Evolutionary conservation across 805 yeast species (phyloP).

Genomic region (Yarrowia hollandica): DNA sequence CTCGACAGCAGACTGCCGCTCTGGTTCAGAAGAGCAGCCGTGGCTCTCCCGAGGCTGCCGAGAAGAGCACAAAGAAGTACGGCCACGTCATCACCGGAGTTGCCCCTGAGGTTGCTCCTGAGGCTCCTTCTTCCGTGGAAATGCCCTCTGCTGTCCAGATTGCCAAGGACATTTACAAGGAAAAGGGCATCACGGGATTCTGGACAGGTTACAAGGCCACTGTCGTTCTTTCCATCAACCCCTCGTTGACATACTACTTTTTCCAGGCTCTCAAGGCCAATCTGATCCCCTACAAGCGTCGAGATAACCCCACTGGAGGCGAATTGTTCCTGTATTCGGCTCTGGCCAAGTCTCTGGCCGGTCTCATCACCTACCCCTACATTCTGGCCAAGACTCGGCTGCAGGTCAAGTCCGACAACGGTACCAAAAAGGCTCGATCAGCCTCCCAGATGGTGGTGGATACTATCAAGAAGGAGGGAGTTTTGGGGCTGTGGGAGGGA

Average conservation of each 20-base stretch:
- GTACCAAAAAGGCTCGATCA: neutral
- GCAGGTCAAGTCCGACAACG: constrained; percentile 48
- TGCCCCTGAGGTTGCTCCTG: neutral
- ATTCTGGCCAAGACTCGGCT: constrained; percentile 73
- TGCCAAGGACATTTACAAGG: constrained; percentile 36
- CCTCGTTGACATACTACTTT: constrained; percentile 42
- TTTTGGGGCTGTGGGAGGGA: constrained; percentile 80
- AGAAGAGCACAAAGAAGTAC: constrained; percentile 10
- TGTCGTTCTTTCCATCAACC: constrained; percentile 39
- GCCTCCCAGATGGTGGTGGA: constrained; percentile 24
- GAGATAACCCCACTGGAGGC: constrained; percentile 36
- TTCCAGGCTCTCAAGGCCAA: constrained; percentile 37
- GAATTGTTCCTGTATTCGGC: constrained; percentile 71
- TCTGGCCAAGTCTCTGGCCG: constrained; percentile 63
- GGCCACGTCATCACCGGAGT: constrained; percentile 8
- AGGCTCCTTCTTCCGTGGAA: neutral
- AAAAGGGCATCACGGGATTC: constrained; percentile 40
- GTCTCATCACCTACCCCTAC: constrained; percentile 69
- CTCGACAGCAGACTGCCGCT: constrained; percentile 38
- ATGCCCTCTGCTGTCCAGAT: constrained; percentile 31
- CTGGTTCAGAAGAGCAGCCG: constrained; percentile 24
- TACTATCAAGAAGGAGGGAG: constrained; percentile 70
- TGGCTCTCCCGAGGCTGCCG: neutral
- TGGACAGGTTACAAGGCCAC: constrained; percentile 42
- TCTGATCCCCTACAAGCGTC: constrained; percentile 34